phyloP scores from a whole-genome alignment of 441 rosid species.

The Corymbia calophylla region DNA sequence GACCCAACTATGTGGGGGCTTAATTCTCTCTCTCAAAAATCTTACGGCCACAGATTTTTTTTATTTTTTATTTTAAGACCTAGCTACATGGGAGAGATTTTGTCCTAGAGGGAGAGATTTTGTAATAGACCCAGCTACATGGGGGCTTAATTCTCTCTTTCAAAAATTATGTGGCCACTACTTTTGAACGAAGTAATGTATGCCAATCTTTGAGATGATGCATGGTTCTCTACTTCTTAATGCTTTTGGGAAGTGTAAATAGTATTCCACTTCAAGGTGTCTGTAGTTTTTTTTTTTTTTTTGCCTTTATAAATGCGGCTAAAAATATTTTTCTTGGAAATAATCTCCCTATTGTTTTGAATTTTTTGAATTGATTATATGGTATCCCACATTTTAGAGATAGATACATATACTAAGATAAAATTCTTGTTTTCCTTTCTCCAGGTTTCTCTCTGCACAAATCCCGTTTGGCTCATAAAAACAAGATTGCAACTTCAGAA shows the following conservation, averaged over 20 bases:
- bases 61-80: too few relatives aligned
- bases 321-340: background rate
- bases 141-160: background rate
- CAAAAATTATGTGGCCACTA: background rate
- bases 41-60: too few relatives aligned
- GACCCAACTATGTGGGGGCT: background rate
- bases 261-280: background rate
- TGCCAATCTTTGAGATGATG: background rate
- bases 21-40: background rate
- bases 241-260: background rate
- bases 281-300: background rate
- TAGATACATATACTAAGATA: background rate
- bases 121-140: background rate
- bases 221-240: background rate
- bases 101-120: background rate
- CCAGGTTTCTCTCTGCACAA: conserved; percentile 88
- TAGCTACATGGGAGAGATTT: too few relatives aligned
- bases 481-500: conserved; percentile 95
- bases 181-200: background rate
- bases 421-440: background rate
- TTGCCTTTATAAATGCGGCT: background rate
- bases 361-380: background rate
- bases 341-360: background rate
- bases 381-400: background rate
- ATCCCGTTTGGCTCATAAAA: conserved; percentile 93